Base-by-base conservation (phyloP, 2,329 filamentous ascomycete species). In the Clonostachys sp. region DNA sequence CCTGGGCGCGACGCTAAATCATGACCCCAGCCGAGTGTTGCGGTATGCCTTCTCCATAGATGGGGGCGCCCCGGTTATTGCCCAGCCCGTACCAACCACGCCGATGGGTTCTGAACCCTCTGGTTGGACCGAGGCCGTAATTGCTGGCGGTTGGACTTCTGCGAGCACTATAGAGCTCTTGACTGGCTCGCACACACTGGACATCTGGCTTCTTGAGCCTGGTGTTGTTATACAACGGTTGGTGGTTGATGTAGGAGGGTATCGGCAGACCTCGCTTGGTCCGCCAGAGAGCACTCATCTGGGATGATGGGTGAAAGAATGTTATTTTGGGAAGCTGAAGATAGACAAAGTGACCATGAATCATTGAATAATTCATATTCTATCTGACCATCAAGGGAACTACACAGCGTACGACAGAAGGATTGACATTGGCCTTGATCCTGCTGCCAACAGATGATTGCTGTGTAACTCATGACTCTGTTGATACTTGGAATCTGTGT, bases 201-300 rank as follows among this genome's bases (percentile, higher is more conserved):
- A 73, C 3, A 56, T 81, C 38, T 78, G 75, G 75, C 67, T 71
- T 8, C 60, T 80, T 20, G 65, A 78, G 56, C 74, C 77, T 0
- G 75, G 75, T 30, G 64, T 81, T 1, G 56, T 80, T 6, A 65
- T 82, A 38, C 76, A 82, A 58, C 81, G 80, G 67, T 62, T 82
- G 36, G 66, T 83, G 2, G 53, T 83, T 8, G 68, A 83, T 53
- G 54, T 81, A 20, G 80, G 79, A 2, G 79, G 78, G 6, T 70
- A 80, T 3, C 61, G 76, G 46, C 61, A 68, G 14, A 79, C 74
- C 44, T 82, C 80, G 53, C 61, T 83, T 3, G 79, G 79, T 0
- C 78, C 79, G 5, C 78, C 77, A 1, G 77, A 80, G 68, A 80
- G 75, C 24, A 30, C 24, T 30, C 24, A 10, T 9, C 9, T 30